Evolutionary conservation across 768 basidiomycete genomes (phyloP), one percentile per base, ranked within the genome.

Genomic region (Tephrocybe sp.): DNA sequence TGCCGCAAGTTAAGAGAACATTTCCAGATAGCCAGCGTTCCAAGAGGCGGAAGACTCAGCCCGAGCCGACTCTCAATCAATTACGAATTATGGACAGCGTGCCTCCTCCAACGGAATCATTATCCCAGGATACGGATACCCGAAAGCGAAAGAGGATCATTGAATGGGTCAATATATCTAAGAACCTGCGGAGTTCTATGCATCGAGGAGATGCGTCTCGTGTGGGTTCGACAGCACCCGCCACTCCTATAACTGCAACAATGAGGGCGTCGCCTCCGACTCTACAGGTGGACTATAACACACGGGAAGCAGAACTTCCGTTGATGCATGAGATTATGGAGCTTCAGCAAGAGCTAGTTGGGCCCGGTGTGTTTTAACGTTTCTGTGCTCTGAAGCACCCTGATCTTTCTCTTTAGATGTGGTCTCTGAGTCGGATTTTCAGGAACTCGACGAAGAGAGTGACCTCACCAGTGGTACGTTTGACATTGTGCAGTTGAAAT

Each of bases 281-380:
- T 5, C 24, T 42, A 24, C n/a, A n/a, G n/a, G 54, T 43, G 24
- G 61, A 60, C 3, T 62, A 62, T 32, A 48, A 56, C 36, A 56
- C 53, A 11, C 70, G 69, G 69, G 69, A 71, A 37, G 59, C 58
- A 17, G 58, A 58, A 37, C 53, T 55, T 1, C 53, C 62, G 1
- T 61, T 64, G 15, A 46, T 48, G 11, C 58, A 65, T 20, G 61
- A 65, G 10, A 45, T 68, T 28, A 55, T 37, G 38, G 46, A 57
- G 24, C 46, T 65, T 17, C 54, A 50, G 30, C 49, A 39, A 7
- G 58, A 62, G 25, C 44, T 58, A 15, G 23, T 45, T 12, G 56
- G 50, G 3, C 45, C 48, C 17, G 58, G 58, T 55, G 15, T 15
- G 58, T 48, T n/a, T 14, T 11, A 0, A 7, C 32, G 25, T 28